phyloP scores from a whole-genome alignment of 192 early-diverging fungal species.

The Podila minutissima region DNA sequence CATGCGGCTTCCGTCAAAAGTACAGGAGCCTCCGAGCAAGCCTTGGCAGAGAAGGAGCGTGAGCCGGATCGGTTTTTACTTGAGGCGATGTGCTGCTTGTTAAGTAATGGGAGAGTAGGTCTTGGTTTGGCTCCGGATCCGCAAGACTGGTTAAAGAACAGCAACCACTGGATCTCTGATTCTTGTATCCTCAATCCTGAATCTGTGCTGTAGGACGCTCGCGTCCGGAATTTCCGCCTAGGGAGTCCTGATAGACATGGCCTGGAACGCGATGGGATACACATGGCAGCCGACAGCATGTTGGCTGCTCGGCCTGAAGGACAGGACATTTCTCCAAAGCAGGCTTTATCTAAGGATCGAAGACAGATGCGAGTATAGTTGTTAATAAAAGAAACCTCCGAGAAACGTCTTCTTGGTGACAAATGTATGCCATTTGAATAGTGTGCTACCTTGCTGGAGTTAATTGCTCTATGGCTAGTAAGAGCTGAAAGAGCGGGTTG shows the following conservation, averaged over 20 bases:
- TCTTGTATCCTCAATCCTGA: neutral
- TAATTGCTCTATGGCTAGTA: too few relatives aligned
- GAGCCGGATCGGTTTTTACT: too few relatives aligned
- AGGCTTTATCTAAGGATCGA: neutral
- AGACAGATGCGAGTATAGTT: neutral
- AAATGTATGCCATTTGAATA: too few relatives aligned
- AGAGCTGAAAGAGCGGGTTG: too few relatives aligned
- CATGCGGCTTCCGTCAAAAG: constrained; percentile 7
- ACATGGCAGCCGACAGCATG: constrained; percentile 45
- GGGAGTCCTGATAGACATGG: constrained; percentile 11
- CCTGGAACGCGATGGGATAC: constrained; percentile 42
- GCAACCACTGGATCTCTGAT: constrained; percentile 24
- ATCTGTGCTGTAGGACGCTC: neutral
- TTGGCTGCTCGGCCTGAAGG: constrained; percentile 47
- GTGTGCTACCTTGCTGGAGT: too few relatives aligned
- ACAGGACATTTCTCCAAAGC: constrained; percentile 26
- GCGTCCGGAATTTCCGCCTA: constrained; percentile 16
- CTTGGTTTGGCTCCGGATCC: constrained; percentile 12
- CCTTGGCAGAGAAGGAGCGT: constrained; percentile 35
- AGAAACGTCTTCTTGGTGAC: too few relatives aligned
- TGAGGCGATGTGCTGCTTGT: neutral
- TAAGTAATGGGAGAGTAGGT: constrained; percentile 4
- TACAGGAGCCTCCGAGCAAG: constrained; percentile 8
- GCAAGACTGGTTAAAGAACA: constrained; percentile 36
- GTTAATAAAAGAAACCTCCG: neutral